phyloP scores from a whole-genome alignment of 768 basidiomycete genomes.

The Boletus sensibilis region DNA sequence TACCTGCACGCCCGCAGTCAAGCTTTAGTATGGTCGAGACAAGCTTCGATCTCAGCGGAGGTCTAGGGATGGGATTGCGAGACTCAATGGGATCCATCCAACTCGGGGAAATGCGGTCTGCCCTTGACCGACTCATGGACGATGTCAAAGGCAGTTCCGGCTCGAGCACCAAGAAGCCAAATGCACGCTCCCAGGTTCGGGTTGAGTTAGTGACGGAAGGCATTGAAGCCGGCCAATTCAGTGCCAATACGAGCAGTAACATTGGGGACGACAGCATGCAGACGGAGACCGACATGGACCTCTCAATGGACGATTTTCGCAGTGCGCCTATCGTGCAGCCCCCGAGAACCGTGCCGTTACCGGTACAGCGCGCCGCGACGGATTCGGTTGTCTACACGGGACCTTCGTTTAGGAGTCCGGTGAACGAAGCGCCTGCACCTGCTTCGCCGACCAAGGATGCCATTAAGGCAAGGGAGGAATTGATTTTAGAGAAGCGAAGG shows the following conservation, averaged over 20 bases:
- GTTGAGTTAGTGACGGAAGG: conserved; percentile 35
- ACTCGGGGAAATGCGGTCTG: conserved; percentile 70
- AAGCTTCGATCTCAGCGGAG: conserved; percentile 26
- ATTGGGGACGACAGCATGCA: conserved; percentile 28
- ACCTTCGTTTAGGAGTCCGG: conserved; percentile 36
- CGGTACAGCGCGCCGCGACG: conserved; percentile 51
- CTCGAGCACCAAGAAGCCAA: conserved; percentile 25
- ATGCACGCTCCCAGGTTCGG: conserved; percentile 15
- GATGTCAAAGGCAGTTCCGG: conserved; percentile 44
- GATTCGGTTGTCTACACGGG: conserved; percentile 41
- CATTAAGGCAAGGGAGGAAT: conserved; percentile 60
- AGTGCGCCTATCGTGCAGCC: conserved; percentile 15
- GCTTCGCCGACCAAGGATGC: conserved; percentile 61
- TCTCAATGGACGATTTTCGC: conserved; percentile 27
- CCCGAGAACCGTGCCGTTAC: conserved; percentile 17
- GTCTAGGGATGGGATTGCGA: conserved; percentile 26
- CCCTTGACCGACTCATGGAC: conserved; percentile 71
- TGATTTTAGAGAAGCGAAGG: conserved; percentile 70
- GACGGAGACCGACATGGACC: conserved; percentile 35
- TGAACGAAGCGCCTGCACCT: conserved; percentile 36
- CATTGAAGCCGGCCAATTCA: conserved; percentile 32
- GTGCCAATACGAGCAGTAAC: conserved; percentile 37
- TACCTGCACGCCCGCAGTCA: conserved; percentile 7
- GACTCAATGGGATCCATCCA: conserved; percentile 51
- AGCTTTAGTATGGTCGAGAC: conserved; percentile 21